Conservation (phyloP, 108 stramenopile species). For the Nitzschia inconspicua region DNA sequence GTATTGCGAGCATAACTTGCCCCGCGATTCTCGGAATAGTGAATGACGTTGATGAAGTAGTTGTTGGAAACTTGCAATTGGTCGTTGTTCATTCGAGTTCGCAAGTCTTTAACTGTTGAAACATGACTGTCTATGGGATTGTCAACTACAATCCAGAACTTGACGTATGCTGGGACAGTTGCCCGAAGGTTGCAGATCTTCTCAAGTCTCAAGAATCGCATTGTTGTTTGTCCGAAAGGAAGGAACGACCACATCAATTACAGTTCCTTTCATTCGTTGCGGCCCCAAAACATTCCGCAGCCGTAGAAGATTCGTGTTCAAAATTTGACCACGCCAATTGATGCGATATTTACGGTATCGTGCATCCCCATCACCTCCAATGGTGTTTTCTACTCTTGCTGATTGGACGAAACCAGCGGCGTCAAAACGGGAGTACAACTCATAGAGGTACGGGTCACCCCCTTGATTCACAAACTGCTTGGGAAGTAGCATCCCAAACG, state of each 20-base stretch:
- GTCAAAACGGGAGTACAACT: slow-evolving; percentile 13
- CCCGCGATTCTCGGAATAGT: slow-evolving; percentile 44
- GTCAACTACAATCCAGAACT: slow-evolving; percentile 32
- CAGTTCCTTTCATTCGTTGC: slow-evolving; percentile 5
- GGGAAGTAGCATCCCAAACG: slow-evolving; percentile 25
- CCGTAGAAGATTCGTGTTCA: background rate
- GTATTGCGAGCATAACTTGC: slow-evolving; percentile 51
- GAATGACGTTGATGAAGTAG: slow-evolving; percentile 35
- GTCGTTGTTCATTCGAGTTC: slow-evolving; percentile 7
- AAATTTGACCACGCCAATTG: slow-evolving; percentile 18
- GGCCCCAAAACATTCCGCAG: background rate
- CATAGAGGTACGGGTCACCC: slow-evolving; percentile 23
- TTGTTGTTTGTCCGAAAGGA: slow-evolving; percentile 24
- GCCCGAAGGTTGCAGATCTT: slow-evolving; percentile 12
- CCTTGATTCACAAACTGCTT: slow-evolving; percentile 25
- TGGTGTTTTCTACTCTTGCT: slow-evolving; percentile 6
- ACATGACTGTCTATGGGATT: slow-evolving; percentile 24
- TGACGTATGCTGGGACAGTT: slow-evolving; percentile 21
- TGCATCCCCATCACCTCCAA: slow-evolving; percentile 27
- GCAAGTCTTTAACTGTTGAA: slow-evolving; percentile 13
- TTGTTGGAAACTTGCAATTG: slow-evolving; percentile 18
- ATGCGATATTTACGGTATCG: slow-evolving; percentile 18
- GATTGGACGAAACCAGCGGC: slow-evolving; percentile 4
- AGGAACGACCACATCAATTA: slow-evolving; percentile 43
- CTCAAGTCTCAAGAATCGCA: slow-evolving; percentile 6